A percentile compares a stretch with the other conserved stretches of the same genome.
These are phyloP conservation scores for Trypanosoma scelopori DNA, from an alignment of 208 protist species.

Conservation along the genomic window DNA sequence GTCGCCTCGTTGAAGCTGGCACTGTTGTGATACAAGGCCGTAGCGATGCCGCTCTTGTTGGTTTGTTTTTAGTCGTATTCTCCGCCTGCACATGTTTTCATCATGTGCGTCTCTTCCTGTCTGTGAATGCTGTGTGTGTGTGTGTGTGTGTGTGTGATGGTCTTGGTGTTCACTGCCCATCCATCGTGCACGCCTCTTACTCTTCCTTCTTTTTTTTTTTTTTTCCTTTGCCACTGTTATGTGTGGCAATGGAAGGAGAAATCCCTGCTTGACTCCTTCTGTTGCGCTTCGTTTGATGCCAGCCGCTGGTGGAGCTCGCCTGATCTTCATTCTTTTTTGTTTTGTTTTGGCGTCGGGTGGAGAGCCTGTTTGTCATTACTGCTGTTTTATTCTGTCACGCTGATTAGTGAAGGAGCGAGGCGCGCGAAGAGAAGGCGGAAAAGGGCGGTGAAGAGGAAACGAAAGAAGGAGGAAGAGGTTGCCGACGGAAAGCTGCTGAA, in stretches of 20 bases:
- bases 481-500: too few species aligned
- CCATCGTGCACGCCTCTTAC: too few species aligned
- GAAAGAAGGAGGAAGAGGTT: neutral
- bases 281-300: neutral
- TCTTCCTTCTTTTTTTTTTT: neutral
- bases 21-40: too few species aligned
- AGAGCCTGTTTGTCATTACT: too few species aligned
- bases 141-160: neutral
- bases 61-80: neutral
- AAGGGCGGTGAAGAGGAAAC: neutral
- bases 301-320: neutral
- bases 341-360: too few species aligned
- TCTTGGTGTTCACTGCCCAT: too few species aligned
- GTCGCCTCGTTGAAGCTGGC: too few species aligned
- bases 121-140: constrained; percentile 2
- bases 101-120: neutral
- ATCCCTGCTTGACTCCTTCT: too few species aligned
- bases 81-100: neutral
- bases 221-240: neutral
- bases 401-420: too few species aligned
- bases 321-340: too few species aligned
- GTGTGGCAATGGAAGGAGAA: neutral
- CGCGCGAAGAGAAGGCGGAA: neutral
- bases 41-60: neutral
- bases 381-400: too few species aligned